Percentiles rank a stretch among this genome's conserved stretches.
phyloP scores from a whole-genome alignment of 805 yeast species.

The Candida montana region DNA sequence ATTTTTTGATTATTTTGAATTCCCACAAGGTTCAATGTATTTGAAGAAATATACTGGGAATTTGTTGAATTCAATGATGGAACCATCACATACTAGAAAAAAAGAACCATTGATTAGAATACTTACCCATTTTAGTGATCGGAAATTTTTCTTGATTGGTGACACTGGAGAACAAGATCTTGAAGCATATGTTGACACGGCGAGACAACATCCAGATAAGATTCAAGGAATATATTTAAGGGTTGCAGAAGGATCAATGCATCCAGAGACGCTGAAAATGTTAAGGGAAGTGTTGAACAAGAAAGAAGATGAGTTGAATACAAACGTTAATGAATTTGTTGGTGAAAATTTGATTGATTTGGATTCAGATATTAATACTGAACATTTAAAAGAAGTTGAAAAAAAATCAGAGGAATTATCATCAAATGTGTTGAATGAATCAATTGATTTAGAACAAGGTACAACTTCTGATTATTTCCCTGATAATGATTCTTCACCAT shows the following conservation, averaged over 20 bases:
- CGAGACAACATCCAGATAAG: constrained; percentile 54
- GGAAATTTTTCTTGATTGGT: constrained; percentile 81
- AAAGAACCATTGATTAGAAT: constrained; percentile 57
- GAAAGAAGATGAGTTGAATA: constrained; percentile 21
- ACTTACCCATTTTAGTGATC: constrained; percentile 65
- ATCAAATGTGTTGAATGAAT: constrained; percentile 16
- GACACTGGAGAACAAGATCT: constrained; percentile 95
- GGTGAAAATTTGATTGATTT: constrained; percentile 23
- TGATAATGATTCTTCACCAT: background rate
- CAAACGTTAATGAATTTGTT: constrained; percentile 20
- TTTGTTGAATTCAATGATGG: constrained; percentile 73
- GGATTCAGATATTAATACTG: constrained; percentile 17
- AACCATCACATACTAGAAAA: constrained; percentile 82
- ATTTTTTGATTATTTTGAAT: constrained; percentile 47
- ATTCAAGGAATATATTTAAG: constrained; percentile 75
- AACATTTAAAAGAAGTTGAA: constrained; percentile 18
- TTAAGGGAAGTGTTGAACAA: constrained; percentile 19
- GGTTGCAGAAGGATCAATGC: constrained; percentile 64
- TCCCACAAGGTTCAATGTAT: constrained; percentile 82
- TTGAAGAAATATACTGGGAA: constrained; percentile 84
- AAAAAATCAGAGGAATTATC: constrained; percentile 13
- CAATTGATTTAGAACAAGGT: constrained; percentile 33
- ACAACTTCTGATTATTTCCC: constrained; percentile 15
- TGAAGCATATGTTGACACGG: constrained; percentile 80
- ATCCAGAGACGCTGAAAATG: constrained; percentile 34